Evolutionary conservation across 768 basidiomycete species (phyloP).

Genomic region (Pleurotus tuber-regium): DNA sequence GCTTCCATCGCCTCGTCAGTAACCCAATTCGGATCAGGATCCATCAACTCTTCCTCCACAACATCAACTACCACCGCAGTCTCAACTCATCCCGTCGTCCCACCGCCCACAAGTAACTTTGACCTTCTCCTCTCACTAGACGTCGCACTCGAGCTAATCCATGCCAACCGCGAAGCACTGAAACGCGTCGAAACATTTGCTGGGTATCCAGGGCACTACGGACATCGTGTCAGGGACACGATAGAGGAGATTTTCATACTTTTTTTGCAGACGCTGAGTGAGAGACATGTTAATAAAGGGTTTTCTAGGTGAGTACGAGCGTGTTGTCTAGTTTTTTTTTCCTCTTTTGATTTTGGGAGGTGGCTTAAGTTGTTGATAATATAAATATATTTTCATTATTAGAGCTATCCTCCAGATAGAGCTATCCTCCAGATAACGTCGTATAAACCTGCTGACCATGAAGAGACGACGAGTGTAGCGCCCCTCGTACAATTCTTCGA

Average conservation of each 20-base stretch:
- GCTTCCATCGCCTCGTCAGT: conserved; percentile 1
- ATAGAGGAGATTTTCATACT: conserved; percentile 93
- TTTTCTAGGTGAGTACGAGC: conserved; percentile 75
- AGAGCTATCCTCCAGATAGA: conserved; percentile 43
- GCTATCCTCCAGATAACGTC: conserved; percentile 86
- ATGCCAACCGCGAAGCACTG: conserved; percentile 85
- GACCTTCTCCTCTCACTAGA: conserved; percentile 92
- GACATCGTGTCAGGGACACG: conserved; percentile 84
- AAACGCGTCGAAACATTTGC: conserved; percentile 92
- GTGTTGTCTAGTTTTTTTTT: conserved; percentile 17
- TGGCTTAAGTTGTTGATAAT: conserved; percentile 4
- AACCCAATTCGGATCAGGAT: neutral
- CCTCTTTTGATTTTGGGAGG: too few relatives aligned
- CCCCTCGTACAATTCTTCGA: conserved; percentile 97
- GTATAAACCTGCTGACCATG: conserved; percentile 89
- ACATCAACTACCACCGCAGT: conserved; percentile 15
- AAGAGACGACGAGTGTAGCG: conserved; percentile 79
- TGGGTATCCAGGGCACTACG: conserved; percentile 84
- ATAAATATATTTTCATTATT: too few relatives aligned
- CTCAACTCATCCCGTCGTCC: conserved; percentile 6
- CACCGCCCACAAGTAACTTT: conserved; percentile 44
- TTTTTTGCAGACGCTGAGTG: conserved; percentile 72
- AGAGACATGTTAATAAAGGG: conserved; percentile 77
- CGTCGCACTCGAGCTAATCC: conserved; percentile 87
- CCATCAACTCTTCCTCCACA: conserved; percentile 2